Percentiles rank a stretch among this genome's conserved stretches.
Evolutionary conservation across 192 early-diverging fungal species (phyloP).

Genomic region (Coemansia sp.): DNA sequence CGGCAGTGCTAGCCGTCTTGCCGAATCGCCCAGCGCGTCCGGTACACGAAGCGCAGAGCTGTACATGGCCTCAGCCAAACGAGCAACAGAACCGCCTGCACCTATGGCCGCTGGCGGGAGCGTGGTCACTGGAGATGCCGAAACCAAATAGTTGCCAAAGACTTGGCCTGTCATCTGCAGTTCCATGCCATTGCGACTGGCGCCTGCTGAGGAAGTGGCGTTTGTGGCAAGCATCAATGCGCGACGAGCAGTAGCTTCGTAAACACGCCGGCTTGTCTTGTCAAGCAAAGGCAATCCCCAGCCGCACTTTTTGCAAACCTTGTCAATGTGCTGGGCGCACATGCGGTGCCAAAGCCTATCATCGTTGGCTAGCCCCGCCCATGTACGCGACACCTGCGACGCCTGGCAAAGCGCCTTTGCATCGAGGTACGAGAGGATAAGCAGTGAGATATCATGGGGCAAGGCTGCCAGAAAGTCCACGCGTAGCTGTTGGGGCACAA

Average conservation of each 20-base stretch:
- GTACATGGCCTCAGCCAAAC: slow-evolving; percentile 10
- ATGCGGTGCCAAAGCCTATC: slow-evolving; percentile 95
- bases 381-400: slow-evolving; percentile 80
- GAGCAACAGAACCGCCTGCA: not conserved
- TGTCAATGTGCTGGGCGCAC: slow-evolving; percentile 98
- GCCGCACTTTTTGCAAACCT: slow-evolving; percentile 92
- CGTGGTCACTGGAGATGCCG: not conserved
- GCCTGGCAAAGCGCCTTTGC: slow-evolving; percentile 87
- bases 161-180: slow-evolving; percentile 5
- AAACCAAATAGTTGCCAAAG: slow-evolving; percentile 1
- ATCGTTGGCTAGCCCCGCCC: slow-evolving; percentile 86
- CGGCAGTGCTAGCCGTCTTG: not conserved
- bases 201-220: not conserved
- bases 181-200: not conserved
- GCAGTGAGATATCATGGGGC: slow-evolving; percentile 79
- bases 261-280: slow-evolving; percentile 53
- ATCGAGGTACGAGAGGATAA: slow-evolving; percentile 89
- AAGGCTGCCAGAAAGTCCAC: slow-evolving; percentile 80
- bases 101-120: not conserved
- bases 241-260: slow-evolving; percentile 53
- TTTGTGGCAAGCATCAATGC: slow-evolving; percentile 30
- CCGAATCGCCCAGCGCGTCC: slow-evolving; percentile 22
- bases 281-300: slow-evolving; percentile 93
- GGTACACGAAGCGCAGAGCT: slow-evolving; percentile 25
- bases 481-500: slow-evolving; percentile 69